These are phyloP conservation scores for Cladorrhinum sp. DNA, from an alignment of 2,329 filamentous ascomycete genomes.

Conservation along the genomic window DNA sequence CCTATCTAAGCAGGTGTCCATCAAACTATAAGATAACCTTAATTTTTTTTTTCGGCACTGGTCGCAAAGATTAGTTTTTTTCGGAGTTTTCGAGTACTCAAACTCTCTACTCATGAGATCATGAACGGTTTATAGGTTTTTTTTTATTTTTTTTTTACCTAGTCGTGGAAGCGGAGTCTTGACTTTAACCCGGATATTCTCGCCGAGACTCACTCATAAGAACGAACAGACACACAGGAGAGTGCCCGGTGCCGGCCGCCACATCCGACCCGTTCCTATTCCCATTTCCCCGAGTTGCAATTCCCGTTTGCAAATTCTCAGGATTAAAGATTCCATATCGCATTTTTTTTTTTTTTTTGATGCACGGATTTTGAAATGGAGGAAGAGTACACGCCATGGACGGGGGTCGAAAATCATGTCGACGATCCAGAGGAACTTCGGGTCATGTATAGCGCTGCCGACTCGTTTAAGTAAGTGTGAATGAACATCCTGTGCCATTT, in stretches of 20 bases:
- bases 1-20: too few species aligned
- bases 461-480: constrained; percentile 90
- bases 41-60: background rate
- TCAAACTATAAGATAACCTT: background rate
- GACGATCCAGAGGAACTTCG: constrained; percentile 75
- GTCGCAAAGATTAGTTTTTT: background rate
- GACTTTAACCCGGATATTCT: background rate
- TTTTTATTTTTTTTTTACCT: too few species aligned
- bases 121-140: background rate
- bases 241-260: too few species aligned
- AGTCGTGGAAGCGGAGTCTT: background rate
- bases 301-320: background rate
- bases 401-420: constrained; percentile 61
- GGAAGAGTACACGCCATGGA: constrained; percentile 49
- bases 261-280: background rate
- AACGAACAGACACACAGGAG: background rate
- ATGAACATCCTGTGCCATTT: constrained; percentile 24
- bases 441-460: constrained; percentile 77
- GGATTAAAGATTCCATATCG: too few species aligned
- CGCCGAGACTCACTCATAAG: background rate
- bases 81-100: background rate
- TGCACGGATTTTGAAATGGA: constrained; percentile 27
- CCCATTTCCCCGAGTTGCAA: background rate
- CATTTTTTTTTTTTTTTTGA: background rate
- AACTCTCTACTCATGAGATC: background rate